A percentile compares a stretch with the other conserved stretches of the same genome.
Conservation (phyloP, 2,329 filamentous ascomycete genomes). For the Elsinoe fawcettii region DNA sequence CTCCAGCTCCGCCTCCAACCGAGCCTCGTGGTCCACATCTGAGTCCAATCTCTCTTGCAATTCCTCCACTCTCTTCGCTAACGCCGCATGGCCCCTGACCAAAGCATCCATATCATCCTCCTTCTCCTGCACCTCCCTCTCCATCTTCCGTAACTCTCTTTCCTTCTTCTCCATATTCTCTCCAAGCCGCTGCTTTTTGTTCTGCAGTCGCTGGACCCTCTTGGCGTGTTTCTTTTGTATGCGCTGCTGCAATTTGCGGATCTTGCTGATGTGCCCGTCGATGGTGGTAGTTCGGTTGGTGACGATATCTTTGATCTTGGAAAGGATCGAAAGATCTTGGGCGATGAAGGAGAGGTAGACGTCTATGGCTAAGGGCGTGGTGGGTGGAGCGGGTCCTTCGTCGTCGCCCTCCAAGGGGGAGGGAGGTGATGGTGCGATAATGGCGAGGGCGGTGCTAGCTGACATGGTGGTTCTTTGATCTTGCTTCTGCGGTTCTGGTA, state of each 20-base stretch:
- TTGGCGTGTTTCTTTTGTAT: neutral
- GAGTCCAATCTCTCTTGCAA: neutral
- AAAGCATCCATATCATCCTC: neutral
- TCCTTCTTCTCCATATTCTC: constrained; percentile 27
- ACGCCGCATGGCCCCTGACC: neutral
- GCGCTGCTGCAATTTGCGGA: neutral
- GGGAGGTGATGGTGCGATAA: too few relatives aligned
- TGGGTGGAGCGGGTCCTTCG: neutral
- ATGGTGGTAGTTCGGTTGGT: neutral
- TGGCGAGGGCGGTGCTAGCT: neutral
- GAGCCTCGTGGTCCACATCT: neutral
- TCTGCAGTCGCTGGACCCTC: neutral
- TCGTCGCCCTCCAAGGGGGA: too few relatives aligned
- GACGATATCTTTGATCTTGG: neutral
- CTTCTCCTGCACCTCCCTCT: neutral
- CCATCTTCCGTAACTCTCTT: constrained; percentile 19
- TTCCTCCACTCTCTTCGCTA: neutral
- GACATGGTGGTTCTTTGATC: too few relatives aligned
- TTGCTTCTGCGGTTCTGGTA: too few relatives aligned
- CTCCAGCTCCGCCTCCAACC: constrained; percentile 26
- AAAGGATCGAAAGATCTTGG: neutral
- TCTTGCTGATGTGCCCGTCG: neutral
- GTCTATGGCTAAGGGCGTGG: neutral
- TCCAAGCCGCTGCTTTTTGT: neutral
- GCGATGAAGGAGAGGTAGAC: neutral